Evolutionary conservation across 352 stramenopile species (phyloP).

Genomic region (Achlya hypogyna): DNA sequence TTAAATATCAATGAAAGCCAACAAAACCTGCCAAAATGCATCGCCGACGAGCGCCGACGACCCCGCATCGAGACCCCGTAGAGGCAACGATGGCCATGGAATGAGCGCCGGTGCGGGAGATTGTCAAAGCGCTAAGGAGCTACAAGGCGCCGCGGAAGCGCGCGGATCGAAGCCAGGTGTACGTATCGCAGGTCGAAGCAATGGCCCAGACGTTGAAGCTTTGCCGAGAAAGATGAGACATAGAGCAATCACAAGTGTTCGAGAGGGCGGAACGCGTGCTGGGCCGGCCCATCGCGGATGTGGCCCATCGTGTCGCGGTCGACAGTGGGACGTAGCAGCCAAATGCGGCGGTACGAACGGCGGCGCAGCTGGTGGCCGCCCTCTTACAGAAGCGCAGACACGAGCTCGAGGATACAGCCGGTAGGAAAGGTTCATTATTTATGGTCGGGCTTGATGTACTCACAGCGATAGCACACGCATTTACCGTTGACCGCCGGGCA

Average conservation of each 20-base stretch:
- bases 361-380: no score
- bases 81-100: neutral
- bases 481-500: slow-evolving; percentile 69
- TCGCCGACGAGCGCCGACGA: no score
- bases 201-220: neutral
- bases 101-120: neutral
- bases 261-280: no score
- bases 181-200: neutral
- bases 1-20: no score
- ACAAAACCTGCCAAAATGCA: no score
- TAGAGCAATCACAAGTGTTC: slow-evolving; percentile 8
- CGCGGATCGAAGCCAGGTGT: neutral
- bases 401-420: no score
- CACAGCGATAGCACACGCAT: slow-evolving; percentile 59
- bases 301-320: neutral
- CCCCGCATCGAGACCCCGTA: no score
- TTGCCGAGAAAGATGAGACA: neutral
- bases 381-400: no score
- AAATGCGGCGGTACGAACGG: no score
- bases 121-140: neutral
- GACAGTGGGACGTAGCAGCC: no score
- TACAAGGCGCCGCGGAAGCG: neutral
- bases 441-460: neutral
- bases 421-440: neutral
- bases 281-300: no score